phyloP scores from a whole-genome alignment of 2,329 filamentous ascomycete species.

The Paraphaeosphaeria sporulosa region DNA sequence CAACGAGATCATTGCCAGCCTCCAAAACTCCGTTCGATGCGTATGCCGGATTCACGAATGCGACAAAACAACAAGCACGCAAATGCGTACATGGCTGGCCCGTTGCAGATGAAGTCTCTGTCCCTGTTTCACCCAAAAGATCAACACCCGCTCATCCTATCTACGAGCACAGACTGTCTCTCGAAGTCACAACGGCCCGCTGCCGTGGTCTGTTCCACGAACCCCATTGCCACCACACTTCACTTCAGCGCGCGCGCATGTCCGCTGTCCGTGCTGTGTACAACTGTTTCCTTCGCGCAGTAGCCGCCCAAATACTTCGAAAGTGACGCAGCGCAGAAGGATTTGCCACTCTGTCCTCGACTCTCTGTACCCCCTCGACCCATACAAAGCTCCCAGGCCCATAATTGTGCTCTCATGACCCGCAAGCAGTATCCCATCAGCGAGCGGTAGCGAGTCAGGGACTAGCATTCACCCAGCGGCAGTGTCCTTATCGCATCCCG shows the following conservation, averaged over 20 bases:
- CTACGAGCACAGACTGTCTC: background rate
- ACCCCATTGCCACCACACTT: background rate
- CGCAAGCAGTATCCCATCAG: background rate
- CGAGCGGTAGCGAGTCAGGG: background rate
- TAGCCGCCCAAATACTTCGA: background rate
- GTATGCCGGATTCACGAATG: too few relatives aligned
- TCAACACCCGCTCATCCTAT: background rate
- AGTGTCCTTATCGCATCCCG: background rate
- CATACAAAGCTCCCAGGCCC: background rate
- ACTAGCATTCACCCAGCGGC: background rate
- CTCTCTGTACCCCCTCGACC: background rate
- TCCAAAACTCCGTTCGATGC: background rate
- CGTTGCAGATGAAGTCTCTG: background rate
- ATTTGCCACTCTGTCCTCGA: background rate
- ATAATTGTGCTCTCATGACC: background rate
- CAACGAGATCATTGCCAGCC: background rate
- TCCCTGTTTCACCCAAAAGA: background rate
- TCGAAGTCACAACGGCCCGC: background rate
- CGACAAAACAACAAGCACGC: background rate
- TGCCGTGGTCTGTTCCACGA: background rate
- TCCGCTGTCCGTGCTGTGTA: slow-evolving; percentile 1
- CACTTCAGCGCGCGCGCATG: background rate
- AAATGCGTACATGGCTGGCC: background rate
- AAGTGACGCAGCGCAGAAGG: background rate
- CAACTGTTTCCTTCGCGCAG: background rate